Percentiles rank a stretch among this genome's conserved stretches.
Evolutionary conservation across 2,329 filamentous ascomycete genomes (phyloP).

Genomic region (Ophidiomyces ophidiicola): DNA sequence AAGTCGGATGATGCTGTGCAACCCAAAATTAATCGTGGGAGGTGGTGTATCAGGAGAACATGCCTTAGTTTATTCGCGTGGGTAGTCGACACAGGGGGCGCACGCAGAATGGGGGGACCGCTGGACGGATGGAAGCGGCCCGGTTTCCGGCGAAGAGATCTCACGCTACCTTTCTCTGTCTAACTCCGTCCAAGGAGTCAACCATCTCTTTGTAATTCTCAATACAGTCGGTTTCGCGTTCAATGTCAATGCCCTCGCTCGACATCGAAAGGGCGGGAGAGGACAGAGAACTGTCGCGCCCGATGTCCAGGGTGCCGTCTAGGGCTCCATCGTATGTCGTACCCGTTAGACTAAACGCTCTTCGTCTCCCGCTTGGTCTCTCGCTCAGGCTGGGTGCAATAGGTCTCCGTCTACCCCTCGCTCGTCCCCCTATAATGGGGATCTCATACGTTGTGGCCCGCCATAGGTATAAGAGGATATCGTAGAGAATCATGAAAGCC

Average conservation of each 20-base stretch:
- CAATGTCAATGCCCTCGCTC: background rate
- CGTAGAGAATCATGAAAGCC: constrained; percentile 50
- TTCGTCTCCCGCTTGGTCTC: constrained; percentile 37
- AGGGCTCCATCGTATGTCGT: constrained; percentile 15
- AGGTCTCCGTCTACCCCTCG: constrained; percentile 47
- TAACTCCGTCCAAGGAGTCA: background rate
- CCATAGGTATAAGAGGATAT: constrained; percentile 50
- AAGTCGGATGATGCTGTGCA: constrained; percentile 3
- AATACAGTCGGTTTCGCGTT: background rate
- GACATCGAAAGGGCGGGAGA: constrained; percentile 2
- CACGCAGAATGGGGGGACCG: background rate
- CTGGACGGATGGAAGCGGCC: background rate
- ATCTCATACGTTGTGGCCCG: constrained; percentile 48
- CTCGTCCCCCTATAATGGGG: constrained; percentile 49
- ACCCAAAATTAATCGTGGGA: background rate
- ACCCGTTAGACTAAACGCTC: constrained; percentile 22
- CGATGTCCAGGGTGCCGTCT: background rate
- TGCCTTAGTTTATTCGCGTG: constrained; percentile 6
- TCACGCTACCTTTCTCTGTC: constrained; percentile 1
- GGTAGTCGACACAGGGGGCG: background rate
- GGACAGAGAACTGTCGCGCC: background rate
- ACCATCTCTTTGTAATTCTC: background rate
- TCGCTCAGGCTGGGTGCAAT: constrained; percentile 51
- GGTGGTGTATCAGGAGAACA: background rate
- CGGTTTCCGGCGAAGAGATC: background rate